These are phyloP conservation scores for Phaeotremella fagi DNA, from an alignment of 768 basidiomycete genomes.

Conservation along the genomic window DNA sequence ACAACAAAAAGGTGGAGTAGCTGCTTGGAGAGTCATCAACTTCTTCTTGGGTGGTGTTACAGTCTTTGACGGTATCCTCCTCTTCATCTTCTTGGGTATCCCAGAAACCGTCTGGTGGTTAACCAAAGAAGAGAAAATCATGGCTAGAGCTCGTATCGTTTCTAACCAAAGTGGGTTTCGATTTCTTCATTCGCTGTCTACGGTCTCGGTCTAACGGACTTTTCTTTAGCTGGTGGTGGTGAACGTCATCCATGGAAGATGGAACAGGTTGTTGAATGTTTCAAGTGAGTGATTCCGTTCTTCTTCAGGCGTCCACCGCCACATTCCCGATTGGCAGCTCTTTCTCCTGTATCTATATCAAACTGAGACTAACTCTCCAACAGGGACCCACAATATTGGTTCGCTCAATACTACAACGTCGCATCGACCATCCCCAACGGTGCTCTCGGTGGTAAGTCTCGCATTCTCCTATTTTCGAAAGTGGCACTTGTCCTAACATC, in stretches of 20 bases:
- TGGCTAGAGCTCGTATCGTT: conserved; percentile 23
- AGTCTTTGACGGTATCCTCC: conserved; percentile 19
- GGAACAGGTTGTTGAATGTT: conserved; percentile 25
- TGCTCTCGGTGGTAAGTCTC: conserved; percentile 16
- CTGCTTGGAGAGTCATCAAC: conserved; percentile 25
- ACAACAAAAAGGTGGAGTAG: conserved; percentile 5
- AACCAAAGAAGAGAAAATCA: conserved; percentile 19
- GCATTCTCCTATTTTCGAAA: too few species aligned
- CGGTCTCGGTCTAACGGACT: background rate
- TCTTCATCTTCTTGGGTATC: conserved; percentile 30
- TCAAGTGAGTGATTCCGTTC: conserved; percentile 7
- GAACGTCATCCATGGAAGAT: conserved; percentile 20
- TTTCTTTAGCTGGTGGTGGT: conserved; percentile 12
- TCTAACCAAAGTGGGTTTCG: conserved; percentile 16
- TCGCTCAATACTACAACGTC: conserved; percentile 17
- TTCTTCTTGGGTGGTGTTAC: conserved; percentile 32
- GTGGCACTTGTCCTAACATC: too few species aligned
- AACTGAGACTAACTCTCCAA: background rate
- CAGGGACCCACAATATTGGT: conserved; percentile 6
- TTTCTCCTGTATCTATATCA: background rate
- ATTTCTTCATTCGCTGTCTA: background rate
- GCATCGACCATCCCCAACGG: conserved; percentile 29
- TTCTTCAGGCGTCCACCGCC: conserved; percentile 1
- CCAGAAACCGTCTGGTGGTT: conserved; percentile 36
- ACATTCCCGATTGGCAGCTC: background rate